Percentiles rank a stretch among this genome's conserved stretches.
These are phyloP conservation scores for Dendrocalamus latiflorus DNA, from an alignment of 202 grass and related monocot species.

Conservation along the genomic window DNA sequence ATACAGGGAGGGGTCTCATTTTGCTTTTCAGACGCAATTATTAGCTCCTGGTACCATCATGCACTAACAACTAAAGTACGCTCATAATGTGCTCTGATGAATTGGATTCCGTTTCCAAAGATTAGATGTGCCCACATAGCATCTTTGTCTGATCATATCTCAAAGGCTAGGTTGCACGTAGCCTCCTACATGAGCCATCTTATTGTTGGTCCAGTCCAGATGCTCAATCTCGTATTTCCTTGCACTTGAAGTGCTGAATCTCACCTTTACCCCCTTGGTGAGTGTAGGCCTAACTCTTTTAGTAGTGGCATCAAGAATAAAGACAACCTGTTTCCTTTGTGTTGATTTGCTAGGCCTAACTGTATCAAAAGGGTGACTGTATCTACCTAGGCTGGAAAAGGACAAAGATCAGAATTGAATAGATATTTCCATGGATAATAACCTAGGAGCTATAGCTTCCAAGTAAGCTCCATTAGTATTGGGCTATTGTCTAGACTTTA, in stretches of 20 bases:
- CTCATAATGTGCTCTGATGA: conserved; percentile 22
- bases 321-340: too few relatives aligned
- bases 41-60: conserved; percentile 42
- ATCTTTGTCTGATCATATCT: conserved; percentile 24
- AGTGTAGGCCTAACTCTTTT: conserved; percentile 18
- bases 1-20: conserved; percentile 27
- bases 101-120: conserved; percentile 33
- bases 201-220: conserved; percentile 17
- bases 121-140: conserved; percentile 28
- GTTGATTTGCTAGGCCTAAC: conserved; percentile 29
- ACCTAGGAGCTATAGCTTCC: neutral
- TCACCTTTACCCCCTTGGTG: neutral
- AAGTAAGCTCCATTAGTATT: neutral
- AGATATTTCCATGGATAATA: conserved; percentile 12
- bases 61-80: conserved; percentile 26
- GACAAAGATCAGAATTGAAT: neutral
- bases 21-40: conserved; percentile 51
- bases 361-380: conserved; percentile 23
- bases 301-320: conserved; percentile 17
- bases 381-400: conserved; percentile 2
- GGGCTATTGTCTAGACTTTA: neutral
- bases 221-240: conserved; percentile 8
- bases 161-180: neutral
- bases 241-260: conserved; percentile 22
- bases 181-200: conserved; percentile 11